Evolutionary conservation across 805 yeast species (phyloP).

Genomic region (Isabelozyma pseudorhagii): DNA sequence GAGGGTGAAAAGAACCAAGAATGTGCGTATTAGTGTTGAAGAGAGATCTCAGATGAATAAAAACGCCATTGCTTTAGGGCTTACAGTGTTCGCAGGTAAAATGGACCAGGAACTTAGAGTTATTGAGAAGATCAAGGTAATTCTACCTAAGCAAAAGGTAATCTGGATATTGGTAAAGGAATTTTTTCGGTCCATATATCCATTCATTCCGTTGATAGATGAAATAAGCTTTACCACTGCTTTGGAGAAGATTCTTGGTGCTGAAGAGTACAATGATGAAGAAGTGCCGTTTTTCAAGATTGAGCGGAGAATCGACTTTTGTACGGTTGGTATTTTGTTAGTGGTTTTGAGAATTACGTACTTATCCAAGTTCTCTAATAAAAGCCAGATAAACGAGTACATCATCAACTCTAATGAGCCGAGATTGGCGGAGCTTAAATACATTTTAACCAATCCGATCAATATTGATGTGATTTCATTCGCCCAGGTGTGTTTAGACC

Average conservation of each 20-base stretch:
- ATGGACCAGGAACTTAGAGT: slow-evolving; percentile 33
- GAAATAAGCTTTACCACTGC: slow-evolving; percentile 48
- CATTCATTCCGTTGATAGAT: slow-evolving; percentile 66
- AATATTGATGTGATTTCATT: slow-evolving; percentile 24
- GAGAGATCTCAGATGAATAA: slow-evolving; percentile 18
- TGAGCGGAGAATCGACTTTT: slow-evolving; percentile 31
- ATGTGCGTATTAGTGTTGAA: not conserved
- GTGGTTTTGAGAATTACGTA: slow-evolving; percentile 33
- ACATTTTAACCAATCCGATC: slow-evolving; percentile 28
- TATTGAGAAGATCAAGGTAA: slow-evolving; percentile 36
- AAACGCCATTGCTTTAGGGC: slow-evolving; percentile 30
- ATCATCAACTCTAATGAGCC: slow-evolving; percentile 21
- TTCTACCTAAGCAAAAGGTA: slow-evolving; percentile 52
- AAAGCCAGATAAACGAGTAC: slow-evolving; percentile 24
- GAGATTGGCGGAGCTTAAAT: slow-evolving; percentile 20
- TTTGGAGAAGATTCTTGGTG: slow-evolving; percentile 45
- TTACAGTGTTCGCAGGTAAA: slow-evolving; percentile 29
- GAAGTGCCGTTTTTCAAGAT: slow-evolving; percentile 19
- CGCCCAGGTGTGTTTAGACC: slow-evolving; percentile 36
- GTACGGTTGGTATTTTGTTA: slow-evolving; percentile 31
- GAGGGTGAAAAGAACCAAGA: slow-evolving; percentile 1
- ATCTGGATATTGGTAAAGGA: slow-evolving; percentile 56
- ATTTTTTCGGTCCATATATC: slow-evolving; percentile 57
- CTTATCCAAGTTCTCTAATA: slow-evolving; percentile 36
- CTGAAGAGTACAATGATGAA: slow-evolving; percentile 19